phyloP scores from a whole-genome alignment of 164 flowering plant species.

The Litsea cubeba region DNA sequence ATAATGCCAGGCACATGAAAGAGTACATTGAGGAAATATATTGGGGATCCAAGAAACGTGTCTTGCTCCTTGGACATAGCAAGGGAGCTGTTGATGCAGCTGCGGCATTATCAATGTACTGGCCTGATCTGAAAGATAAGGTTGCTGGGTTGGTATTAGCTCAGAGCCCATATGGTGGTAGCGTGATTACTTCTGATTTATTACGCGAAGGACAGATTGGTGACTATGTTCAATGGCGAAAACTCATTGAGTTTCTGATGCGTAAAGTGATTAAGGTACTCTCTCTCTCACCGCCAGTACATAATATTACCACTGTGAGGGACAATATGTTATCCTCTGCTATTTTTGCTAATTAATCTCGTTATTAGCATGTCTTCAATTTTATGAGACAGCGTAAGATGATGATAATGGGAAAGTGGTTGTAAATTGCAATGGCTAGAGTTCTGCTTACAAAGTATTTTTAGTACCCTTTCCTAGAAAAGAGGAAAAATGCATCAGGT shows the following conservation, averaged over 20 bases:
- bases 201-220: constrained; percentile 93
- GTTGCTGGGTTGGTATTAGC: constrained; percentile 90
- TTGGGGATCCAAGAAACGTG: constrained; percentile 86
- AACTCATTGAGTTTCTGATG: constrained; percentile 75
- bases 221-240: constrained; percentile 73
- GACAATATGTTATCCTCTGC: not conserved
- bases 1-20: constrained; percentile 84
- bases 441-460: not conserved
- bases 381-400: not conserved
- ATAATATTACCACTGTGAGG: not conserved
- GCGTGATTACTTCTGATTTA: constrained; percentile 92
- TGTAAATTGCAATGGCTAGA: not conserved
- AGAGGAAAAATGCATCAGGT: not conserved
- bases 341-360: not conserved
- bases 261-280: constrained; percentile 87
- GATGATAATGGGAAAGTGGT: not conserved
- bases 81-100: constrained; percentile 98
- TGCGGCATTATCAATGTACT: constrained; percentile 86
- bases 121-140: constrained; percentile 89
- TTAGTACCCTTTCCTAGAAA: not conserved
- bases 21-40: constrained; percentile 88
- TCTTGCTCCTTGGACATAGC: constrained; percentile 94
- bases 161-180: constrained; percentile 97
- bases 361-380: not conserved
- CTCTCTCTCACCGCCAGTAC: not conserved